These are phyloP conservation scores for Zygotorulaspora sp. DNA, from an alignment of 805 yeast species.

Conservation along the genomic window DNA sequence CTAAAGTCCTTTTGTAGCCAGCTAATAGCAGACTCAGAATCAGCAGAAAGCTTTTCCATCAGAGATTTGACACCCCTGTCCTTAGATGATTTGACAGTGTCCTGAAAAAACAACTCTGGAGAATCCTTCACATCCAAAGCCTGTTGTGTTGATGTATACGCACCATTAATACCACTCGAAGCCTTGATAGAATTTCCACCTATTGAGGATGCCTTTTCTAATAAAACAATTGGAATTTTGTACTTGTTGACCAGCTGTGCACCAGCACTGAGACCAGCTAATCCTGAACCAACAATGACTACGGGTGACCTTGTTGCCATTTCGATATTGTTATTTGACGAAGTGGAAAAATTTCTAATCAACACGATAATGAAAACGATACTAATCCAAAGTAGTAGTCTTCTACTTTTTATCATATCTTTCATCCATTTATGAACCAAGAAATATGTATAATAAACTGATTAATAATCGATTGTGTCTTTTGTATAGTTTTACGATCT, in stretches of 20 bases:
- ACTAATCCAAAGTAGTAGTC: slow-evolving; percentile 4
- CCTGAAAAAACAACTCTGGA: slow-evolving; percentile 55
- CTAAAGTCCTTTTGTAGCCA: slow-evolving; percentile 67
- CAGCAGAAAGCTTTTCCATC: slow-evolving; percentile 54
- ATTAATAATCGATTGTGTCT: too few relatives aligned
- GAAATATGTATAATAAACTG: not conserved
- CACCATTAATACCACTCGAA: slow-evolving; percentile 67
- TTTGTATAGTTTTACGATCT: too few relatives aligned
- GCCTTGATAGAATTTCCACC: slow-evolving; percentile 64
- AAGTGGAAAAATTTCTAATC: slow-evolving; percentile 1
- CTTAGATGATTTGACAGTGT: slow-evolving; percentile 64
- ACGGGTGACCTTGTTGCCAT: slow-evolving; percentile 30
- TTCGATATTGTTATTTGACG: slow-evolving; percentile 1
- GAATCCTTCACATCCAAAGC: slow-evolving; percentile 48
- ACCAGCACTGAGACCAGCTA: slow-evolving; percentile 51
- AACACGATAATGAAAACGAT: slow-evolving; percentile 1
- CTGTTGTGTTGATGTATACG: slow-evolving; percentile 58
- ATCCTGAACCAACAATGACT: slow-evolving; percentile 52
- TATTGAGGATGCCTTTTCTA: slow-evolving; percentile 46
- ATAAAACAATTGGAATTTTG: slow-evolving; percentile 40
- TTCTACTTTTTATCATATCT: slow-evolving; percentile 9
- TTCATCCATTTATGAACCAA: not conserved
- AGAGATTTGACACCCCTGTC: slow-evolving; percentile 53
- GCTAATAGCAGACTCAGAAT: slow-evolving; percentile 61
- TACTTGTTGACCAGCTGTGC: slow-evolving; percentile 36